Evolutionary conservation across 176 grass and related monocot genomes (phyloP).

Genomic region (Tillandsia leiboldiana): DNA sequence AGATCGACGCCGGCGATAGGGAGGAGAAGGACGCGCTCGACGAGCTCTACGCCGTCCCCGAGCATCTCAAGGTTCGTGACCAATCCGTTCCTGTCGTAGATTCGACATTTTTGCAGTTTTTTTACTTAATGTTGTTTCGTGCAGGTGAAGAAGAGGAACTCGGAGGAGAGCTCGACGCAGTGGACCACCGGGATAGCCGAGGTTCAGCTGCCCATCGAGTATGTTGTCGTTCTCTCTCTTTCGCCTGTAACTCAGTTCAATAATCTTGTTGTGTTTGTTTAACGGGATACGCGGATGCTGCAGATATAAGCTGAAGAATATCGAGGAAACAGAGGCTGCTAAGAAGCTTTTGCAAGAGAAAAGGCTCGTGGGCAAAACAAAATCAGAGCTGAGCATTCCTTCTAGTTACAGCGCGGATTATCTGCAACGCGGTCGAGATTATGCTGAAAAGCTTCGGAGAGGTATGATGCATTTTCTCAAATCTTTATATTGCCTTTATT

Average conservation of each 20-base stretch:
- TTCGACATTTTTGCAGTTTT: background rate
- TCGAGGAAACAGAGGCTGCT: conserved; percentile 95
- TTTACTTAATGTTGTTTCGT: conserved; percentile 12
- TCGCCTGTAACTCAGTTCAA: background rate
- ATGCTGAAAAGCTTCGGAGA: conserved; percentile 81
- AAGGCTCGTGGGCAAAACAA: conserved; percentile 66
- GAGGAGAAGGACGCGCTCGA: conserved; percentile 77
- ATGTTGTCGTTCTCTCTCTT: conserved; percentile 13
- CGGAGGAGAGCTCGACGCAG: conserved; percentile 92
- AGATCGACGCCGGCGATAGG: conserved; percentile 42
- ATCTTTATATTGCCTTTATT: background rate
- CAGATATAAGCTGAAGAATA: conserved; percentile 91
- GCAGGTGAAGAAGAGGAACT: conserved; percentile 91
- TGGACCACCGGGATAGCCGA: conserved; percentile 96
- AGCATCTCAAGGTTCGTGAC: conserved; percentile 71
- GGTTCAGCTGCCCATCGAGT: conserved; percentile 77
- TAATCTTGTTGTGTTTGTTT: too few species aligned
- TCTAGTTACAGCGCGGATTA: conserved; percentile 94
- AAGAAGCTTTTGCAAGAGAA: conserved; percentile 94
- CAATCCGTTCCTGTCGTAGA: too few species aligned
- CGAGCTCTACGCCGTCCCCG: conserved; percentile 62
- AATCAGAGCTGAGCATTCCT: conserved; percentile 80
- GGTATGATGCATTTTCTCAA: conserved; percentile 30
- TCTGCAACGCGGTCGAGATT: conserved; percentile 82
- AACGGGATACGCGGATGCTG: conserved; percentile 12